Percentiles rank a stretch among this genome's conserved stretches.
Conservation (phyloP, 106 monocot genomes). For the Allium sativum region DNA sequence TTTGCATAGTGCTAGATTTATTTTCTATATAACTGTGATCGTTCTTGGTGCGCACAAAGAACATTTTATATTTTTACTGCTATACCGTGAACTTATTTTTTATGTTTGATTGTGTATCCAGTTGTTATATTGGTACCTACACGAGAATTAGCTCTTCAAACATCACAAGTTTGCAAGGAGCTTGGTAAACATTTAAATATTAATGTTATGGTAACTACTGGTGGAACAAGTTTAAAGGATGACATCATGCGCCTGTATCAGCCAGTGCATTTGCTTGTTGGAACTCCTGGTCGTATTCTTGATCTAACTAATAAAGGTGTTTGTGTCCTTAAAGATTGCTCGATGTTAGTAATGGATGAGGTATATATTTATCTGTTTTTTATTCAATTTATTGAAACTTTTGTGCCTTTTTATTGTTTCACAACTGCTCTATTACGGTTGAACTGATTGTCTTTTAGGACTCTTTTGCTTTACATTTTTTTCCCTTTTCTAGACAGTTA, state of each 20-base stretch:
- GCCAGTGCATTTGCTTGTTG: constrained; percentile 82
- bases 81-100: constrained; percentile 2
- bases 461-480: too few relatives aligned
- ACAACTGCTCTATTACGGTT: too few relatives aligned
- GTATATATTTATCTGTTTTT: constrained; percentile 29
- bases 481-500: not conserved
- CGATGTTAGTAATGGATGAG: constrained; percentile 94
- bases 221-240: constrained; percentile 88
- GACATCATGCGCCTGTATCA: constrained; percentile 94
- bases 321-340: constrained; percentile 63
- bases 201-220: constrained; percentile 92
- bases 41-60: too few relatives aligned
- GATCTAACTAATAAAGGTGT: constrained; percentile 86
- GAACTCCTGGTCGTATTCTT: constrained; percentile 85
- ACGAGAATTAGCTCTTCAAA: constrained; percentile 81
- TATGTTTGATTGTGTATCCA: constrained; percentile 15
- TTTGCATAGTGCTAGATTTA: not conserved
- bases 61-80: too few relatives aligned
- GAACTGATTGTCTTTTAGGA: too few relatives aligned
- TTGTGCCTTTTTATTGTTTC: not conserved
- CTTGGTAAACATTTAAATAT: constrained; percentile 83
- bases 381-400: not conserved
- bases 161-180: constrained; percentile 95
- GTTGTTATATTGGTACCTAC: constrained; percentile 94
- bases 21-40: not conserved